phyloP scores from a whole-genome alignment of 2,329 filamentous ascomycete species.

The Aspergillus pseudoglaucus region DNA sequence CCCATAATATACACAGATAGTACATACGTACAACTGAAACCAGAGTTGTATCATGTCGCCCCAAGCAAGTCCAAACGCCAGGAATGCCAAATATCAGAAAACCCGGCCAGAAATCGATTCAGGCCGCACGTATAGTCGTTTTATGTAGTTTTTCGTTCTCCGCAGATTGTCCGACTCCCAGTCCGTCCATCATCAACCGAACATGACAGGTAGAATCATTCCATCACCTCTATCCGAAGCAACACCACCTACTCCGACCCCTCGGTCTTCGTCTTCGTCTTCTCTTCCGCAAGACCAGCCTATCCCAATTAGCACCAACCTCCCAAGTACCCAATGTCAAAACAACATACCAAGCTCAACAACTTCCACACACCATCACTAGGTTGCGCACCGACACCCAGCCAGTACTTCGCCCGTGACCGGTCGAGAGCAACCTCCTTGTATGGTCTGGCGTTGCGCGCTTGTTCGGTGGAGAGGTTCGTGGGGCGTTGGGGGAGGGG shows the following conservation, averaged over 20 bases:
- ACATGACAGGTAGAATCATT: too few species aligned
- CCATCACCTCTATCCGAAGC: too few species aligned
- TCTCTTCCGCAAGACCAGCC: constrained; percentile 30
- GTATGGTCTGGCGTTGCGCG: constrained; percentile 58
- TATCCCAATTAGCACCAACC: constrained; percentile 8
- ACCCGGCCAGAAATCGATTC: not conserved
- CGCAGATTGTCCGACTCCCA: not conserved
- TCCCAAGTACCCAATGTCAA: not conserved
- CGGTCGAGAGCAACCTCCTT: constrained; percentile 89
- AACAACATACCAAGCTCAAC: constrained; percentile 63
- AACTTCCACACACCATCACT: constrained; percentile 84
- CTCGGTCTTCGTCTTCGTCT: constrained; percentile 9
- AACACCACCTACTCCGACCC: constrained; percentile 1
- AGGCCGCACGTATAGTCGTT: not conserved
- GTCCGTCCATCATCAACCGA: not conserved
- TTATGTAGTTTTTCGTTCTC: not conserved
- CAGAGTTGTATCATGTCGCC: not conserved
- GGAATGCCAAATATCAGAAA: not conserved
- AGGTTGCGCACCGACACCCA: constrained; percentile 93
- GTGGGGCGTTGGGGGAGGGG: constrained; percentile 51
- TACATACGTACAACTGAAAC: not conserved
- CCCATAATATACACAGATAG: not conserved
- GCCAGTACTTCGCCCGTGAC: constrained; percentile 82
- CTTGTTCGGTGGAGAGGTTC: constrained; percentile 42
- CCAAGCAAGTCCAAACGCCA: not conserved